Percentiles rank a stretch among this genome's conserved stretches.
Conservation (phyloP, 371 early-diverging fungal species). For the Haplosporangium sp. region DNA sequence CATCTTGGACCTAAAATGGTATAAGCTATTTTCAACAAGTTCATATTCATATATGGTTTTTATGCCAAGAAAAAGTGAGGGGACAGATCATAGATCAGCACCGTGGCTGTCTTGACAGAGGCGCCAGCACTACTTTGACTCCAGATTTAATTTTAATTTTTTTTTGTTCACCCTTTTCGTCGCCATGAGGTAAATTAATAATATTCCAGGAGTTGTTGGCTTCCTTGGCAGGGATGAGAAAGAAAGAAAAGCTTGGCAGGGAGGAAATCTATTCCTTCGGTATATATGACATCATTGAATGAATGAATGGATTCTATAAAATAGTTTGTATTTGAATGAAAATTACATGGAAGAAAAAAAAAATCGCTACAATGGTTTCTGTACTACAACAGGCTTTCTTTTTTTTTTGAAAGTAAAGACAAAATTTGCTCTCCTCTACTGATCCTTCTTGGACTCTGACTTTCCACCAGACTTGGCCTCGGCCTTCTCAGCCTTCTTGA, state of each 20-base stretch:
- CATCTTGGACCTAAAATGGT: not conserved
- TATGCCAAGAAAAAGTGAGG: conserved; percentile 2
- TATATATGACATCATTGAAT: not conserved
- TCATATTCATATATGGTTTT: not conserved
- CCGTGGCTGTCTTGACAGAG: not conserved
- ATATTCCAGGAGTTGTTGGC: not conserved
- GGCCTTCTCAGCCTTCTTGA: conserved; percentile 64
- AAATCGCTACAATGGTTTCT: not conserved
- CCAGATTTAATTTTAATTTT: not conserved
- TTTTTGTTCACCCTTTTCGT: not conserved
- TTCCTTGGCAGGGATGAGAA: conserved; percentile 1
- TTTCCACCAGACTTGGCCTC: conserved; percentile 46
- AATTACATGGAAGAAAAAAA: conserved; percentile 1
- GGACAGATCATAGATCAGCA: not conserved
- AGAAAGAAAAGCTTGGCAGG: not conserved
- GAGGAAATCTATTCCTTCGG: not conserved
- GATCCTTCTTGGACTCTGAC: conserved; percentile 62
- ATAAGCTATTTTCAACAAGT: not conserved
- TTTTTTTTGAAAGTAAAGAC: not conserved
- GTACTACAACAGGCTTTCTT: not conserved
- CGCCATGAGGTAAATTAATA: not conserved
- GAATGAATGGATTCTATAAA: not conserved
- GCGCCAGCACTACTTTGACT: not conserved
- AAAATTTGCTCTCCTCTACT: conserved; percentile 30
- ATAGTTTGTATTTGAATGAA: conserved; percentile 1